Evolutionary conservation across 148 eudicot genomes (phyloP).

Genomic region (Polygonum aviculare): DNA sequence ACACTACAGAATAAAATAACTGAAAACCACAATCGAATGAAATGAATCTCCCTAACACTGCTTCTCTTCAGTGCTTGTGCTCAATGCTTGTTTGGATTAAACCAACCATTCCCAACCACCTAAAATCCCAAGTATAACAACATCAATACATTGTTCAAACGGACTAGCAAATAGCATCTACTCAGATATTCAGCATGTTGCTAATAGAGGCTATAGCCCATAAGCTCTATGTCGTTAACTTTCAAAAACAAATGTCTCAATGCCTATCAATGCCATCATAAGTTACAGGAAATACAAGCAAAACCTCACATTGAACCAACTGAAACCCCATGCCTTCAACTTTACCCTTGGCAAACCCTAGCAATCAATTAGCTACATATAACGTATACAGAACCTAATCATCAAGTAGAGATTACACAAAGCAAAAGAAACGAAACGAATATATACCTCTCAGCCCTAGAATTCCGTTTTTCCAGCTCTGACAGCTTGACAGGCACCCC

Average conservation of each 20-base stretch:
- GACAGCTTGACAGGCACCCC: slow-evolving; percentile 69
- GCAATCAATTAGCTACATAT: neutral
- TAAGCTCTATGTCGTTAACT: neutral
- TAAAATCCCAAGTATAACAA: neutral
- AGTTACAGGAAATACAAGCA: neutral
- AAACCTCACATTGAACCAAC: neutral
- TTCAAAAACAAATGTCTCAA: neutral
- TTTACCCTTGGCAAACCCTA: neutral
- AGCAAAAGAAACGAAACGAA: neutral
- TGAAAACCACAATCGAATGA: neutral
- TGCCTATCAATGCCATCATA: neutral
- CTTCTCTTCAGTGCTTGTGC: neutral
- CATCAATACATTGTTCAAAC: neutral
- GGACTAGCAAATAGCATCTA: neutral
- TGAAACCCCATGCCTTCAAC: neutral
- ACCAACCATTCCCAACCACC: neutral
- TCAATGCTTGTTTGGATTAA: no score
- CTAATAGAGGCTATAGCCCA: neutral
- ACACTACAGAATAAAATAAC: neutral
- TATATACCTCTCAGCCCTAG: slow-evolving; percentile 64
- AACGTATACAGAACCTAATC: neutral
- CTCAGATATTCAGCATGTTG: neutral
- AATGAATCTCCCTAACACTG: neutral
- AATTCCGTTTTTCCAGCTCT: slow-evolving; percentile 66
- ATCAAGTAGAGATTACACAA: neutral